Evolutionary conservation across 441 rosid genomes (phyloP).

Genomic region (Viola pubescens): DNA sequence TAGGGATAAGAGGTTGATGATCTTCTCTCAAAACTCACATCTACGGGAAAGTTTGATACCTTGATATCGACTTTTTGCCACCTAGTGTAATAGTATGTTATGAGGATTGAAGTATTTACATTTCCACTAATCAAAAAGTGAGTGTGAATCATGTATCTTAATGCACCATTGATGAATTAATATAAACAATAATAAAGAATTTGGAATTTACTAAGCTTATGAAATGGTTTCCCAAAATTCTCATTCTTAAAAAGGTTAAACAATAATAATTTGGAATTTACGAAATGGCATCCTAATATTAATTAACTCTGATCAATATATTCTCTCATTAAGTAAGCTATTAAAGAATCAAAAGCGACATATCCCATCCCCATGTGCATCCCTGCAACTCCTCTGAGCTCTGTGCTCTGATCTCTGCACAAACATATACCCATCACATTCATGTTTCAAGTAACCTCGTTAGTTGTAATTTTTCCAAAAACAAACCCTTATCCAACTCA

Average conservation of each 20-base stretch:
- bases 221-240: slow-evolving; percentile 21
- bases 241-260: slow-evolving; percentile 15
- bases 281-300: slow-evolving; percentile 26
- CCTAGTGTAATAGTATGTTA: too few relatives aligned
- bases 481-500: slow-evolving; percentile 26
- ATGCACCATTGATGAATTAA: too few relatives aligned
- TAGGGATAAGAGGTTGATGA: too few relatives aligned
- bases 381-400: slow-evolving; percentile 19
- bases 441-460: slow-evolving; percentile 17
- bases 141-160: too few relatives aligned
- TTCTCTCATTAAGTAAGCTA: slow-evolving; percentile 9
- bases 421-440: slow-evolving; percentile 8
- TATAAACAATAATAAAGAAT: too few relatives aligned
- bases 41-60: too few relatives aligned
- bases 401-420: background rate
- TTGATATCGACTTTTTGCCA: too few relatives aligned
- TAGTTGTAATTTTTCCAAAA: slow-evolving; percentile 9
- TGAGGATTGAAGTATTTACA: too few relatives aligned
- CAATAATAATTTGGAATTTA: slow-evolving; percentile 31
- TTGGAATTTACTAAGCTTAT: too few relatives aligned
- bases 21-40: background rate
- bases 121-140: too few relatives aligned
- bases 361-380: slow-evolving; percentile 44
- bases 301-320: slow-evolving; percentile 24
- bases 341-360: slow-evolving; percentile 24